A percentile compares a stretch with the other conserved stretches of the same genome.
These are phyloP conservation scores for Ocimum tenuiflorum DNA, from an alignment of 257 asterid species.

Conservation along the genomic window DNA sequence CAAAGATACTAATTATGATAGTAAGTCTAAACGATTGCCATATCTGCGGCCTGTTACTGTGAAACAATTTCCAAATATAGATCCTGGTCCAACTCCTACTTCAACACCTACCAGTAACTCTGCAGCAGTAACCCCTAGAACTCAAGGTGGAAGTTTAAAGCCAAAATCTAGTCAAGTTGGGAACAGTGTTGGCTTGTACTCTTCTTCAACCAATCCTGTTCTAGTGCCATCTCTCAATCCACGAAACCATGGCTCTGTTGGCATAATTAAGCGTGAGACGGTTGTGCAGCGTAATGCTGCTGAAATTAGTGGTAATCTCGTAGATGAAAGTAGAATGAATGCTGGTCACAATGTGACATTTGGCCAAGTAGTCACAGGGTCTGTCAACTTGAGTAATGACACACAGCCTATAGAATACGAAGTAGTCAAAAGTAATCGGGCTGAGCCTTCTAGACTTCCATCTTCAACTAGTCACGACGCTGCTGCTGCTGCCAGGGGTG, in stretches of 20 bases:
- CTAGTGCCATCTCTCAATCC: conserved; percentile 40
- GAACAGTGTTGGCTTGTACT: conserved; percentile 26
- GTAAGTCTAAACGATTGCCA: conserved; percentile 20
- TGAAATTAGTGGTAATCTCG: conserved; percentile 17
- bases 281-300: conserved; percentile 26
- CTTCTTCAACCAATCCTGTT: conserved; percentile 47
- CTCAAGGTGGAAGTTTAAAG: conserved; percentile 24
- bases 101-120: conserved; percentile 36
- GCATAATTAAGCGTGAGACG: conserved; percentile 41
- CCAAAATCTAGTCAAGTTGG: conserved; percentile 27
- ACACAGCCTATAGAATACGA: conserved; percentile 14
- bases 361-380: conserved; percentile 20
- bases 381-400: conserved; percentile 18
- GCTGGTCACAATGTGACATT: conserved; percentile 19
- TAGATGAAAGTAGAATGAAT: conserved; percentile 17
- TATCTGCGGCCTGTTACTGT: conserved; percentile 18
- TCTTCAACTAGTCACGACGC: conserved; percentile 23
- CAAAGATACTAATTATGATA: conserved; percentile 10
- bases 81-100: conserved; percentile 44
- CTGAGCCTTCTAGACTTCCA: conserved; percentile 22
- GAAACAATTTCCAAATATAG: conserved; percentile 16
- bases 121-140: conserved; percentile 15
- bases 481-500: conserved; percentile 14
- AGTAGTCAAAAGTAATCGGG: conserved; percentile 25
- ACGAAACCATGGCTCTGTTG: conserved; percentile 28